A percentile compares a stretch with the other conserved stretches of the same genome.
Conservation (phyloP, 1,284 basidiomycete species). For the Omphalotus olearius region DNA sequence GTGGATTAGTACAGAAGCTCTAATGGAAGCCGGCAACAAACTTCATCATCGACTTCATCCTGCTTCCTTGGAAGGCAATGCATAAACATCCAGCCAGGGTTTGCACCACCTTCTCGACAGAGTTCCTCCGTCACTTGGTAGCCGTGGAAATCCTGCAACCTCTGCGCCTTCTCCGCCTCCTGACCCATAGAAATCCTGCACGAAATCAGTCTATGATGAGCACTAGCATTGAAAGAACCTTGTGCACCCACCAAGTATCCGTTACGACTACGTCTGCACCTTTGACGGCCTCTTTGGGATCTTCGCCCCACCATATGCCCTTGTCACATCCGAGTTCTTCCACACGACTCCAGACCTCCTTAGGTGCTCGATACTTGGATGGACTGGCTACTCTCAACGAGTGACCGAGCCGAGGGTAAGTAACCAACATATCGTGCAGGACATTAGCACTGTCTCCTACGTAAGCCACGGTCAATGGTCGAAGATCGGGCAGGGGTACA, state of each 20-base stretch:
- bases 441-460: slow-evolving; percentile 97
- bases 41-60: slow-evolving; percentile 94
- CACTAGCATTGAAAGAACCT: slow-evolving; percentile 1
- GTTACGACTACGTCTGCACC: slow-evolving; percentile 94
- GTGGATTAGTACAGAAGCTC: slow-evolving; percentile 7
- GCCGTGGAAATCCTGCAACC: slow-evolving; percentile 84
- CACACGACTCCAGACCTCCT: slow-evolving; percentile 78
- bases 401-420: slow-evolving; percentile 90
- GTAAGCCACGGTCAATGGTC: slow-evolving; percentile 83
- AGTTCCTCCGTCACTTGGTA: slow-evolving; percentile 93
- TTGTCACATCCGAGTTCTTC: slow-evolving; percentile 66
- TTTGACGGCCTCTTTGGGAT: slow-evolving; percentile 83
- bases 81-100: slow-evolving; percentile 91
- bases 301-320: slow-evolving; percentile 69
- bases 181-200: slow-evolving; percentile 97
- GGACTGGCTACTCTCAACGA: slow-evolving; percentile 83
- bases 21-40: slow-evolving; percentile 24
- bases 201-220: slow-evolving; percentile 1
- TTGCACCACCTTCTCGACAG: slow-evolving; percentile 76
- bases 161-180: slow-evolving; percentile 90
- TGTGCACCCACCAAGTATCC: slow-evolving; percentile 77
- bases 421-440: slow-evolving; percentile 95
- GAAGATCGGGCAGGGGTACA: slow-evolving; percentile 39
- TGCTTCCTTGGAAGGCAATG: slow-evolving; percentile 94
- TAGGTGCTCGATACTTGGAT: slow-evolving; percentile 70